These are phyloP conservation scores for Phytophthora chlamydospora DNA, from an alignment of 352 stramenopile species.

Conservation along the genomic window DNA sequence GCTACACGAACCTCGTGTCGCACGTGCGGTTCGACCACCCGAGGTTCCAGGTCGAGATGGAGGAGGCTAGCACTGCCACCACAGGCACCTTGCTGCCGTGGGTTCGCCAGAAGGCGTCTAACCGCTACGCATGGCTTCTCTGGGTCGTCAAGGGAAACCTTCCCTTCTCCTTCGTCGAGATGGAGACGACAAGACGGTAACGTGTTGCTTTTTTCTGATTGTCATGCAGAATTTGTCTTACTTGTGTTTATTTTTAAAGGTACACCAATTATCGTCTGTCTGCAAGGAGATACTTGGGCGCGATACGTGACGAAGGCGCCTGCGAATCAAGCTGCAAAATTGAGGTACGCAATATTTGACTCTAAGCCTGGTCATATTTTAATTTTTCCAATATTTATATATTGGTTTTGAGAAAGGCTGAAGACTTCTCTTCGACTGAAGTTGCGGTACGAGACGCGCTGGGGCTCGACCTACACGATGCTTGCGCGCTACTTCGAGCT, in stretches of 20 bases:
- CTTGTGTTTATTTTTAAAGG: not conserved
- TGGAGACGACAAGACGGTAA: not conserved
- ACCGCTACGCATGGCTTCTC: not conserved
- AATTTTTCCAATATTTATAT: not conserved
- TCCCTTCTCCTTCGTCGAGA: not conserved
- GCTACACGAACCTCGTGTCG: not conserved
- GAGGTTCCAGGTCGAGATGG: not conserved
- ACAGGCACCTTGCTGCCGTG: not conserved
- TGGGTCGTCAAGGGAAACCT: not conserved
- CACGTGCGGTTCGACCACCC: slow-evolving; percentile 6
- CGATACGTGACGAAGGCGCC: not conserved
- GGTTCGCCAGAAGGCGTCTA: not conserved
- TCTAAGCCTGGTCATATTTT: not conserved
- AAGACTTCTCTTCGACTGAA: slow-evolving; percentile 4
- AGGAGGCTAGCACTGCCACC: not conserved
- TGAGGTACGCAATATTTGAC: slow-evolving; percentile 6
- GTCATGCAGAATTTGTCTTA: too few relatives aligned
- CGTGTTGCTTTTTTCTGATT: too few relatives aligned
- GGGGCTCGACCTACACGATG: slow-evolving; percentile 13
- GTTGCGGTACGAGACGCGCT: slow-evolving; percentile 8
- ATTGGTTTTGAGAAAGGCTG: not conserved
- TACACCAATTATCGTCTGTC: slow-evolving; percentile 2
- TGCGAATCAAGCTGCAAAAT: slow-evolving; percentile 13
- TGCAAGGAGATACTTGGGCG: not conserved
- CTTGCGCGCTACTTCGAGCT: slow-evolving; percentile 8